phyloP scores from a whole-genome alignment of 768 basidiomycete genomes.

The Lentinula sp. region DNA sequence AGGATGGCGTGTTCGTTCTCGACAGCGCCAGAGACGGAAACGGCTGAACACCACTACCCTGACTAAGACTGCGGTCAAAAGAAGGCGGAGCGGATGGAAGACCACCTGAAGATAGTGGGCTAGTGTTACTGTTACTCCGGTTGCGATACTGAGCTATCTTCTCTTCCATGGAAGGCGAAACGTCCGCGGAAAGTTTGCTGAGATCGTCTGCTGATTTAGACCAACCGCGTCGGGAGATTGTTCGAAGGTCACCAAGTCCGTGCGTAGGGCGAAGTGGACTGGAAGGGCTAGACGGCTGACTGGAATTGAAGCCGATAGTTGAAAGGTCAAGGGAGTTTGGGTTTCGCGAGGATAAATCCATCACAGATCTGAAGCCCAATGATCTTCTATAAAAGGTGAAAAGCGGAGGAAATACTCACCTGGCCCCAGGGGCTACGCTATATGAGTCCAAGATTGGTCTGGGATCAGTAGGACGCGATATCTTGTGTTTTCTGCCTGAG shows the following conservation, averaged over 20 bases:
- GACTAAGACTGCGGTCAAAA: not conserved
- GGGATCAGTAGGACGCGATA: constrained; percentile 80
- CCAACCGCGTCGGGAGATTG: constrained; percentile 68
- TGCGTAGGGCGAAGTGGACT: constrained; percentile 19
- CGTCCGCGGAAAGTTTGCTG: constrained; percentile 21
- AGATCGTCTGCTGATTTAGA: constrained; percentile 76
- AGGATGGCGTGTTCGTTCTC: constrained; percentile 15
- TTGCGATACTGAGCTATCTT: constrained; percentile 62
- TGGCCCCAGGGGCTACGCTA: constrained; percentile 37
- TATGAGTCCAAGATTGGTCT: constrained; percentile 65
- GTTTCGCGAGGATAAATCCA: constrained; percentile 44
- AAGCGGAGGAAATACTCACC: constrained; percentile 34
- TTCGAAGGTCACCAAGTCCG: constrained; percentile 60
- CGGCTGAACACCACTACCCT: constrained; percentile 25
- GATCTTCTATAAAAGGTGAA: constrained; percentile 14
- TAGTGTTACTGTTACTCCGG: constrained; percentile 44
- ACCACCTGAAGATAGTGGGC: constrained; percentile 28
- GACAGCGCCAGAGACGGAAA: constrained; percentile 38
- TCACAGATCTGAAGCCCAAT: constrained; percentile 46
- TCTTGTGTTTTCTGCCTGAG: constrained; percentile 60
- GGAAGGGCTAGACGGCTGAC: constrained; percentile 31
- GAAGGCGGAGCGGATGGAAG: constrained; percentile 23
- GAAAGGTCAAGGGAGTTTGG: constrained; percentile 40
- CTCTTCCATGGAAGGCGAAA: constrained; percentile 48
- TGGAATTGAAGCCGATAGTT: constrained; percentile 24